Conservation (phyloP, 2,329 filamentous ascomycete species). For the Cladosporium oxysporum region DNA sequence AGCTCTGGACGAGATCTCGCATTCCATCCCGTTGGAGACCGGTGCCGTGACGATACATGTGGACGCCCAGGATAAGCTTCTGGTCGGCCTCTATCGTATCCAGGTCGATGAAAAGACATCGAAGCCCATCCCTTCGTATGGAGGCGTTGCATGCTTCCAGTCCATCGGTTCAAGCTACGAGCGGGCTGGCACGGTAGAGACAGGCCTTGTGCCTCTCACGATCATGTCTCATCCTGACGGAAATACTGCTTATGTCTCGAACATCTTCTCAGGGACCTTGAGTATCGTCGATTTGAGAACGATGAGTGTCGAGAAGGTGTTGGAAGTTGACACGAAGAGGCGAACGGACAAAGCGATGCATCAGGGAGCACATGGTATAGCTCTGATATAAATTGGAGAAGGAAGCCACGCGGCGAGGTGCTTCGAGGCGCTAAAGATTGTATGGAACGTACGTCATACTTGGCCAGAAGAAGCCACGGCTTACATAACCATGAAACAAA, state of each 20-base stretch:
- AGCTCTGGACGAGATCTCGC: background rate
- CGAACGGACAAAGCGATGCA: conserved; percentile 21
- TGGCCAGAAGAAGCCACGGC: background rate
- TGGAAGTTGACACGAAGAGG: conserved; percentile 19
- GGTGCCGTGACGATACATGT: background rate
- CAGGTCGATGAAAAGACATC: background rate
- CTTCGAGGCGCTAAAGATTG: background rate
- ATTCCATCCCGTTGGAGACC: background rate
- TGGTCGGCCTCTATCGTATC: conserved; percentile 3
- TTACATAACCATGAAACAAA: background rate
- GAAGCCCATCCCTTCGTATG: conserved; percentile 9
- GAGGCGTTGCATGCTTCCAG: background rate
- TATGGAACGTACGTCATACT: background rate
- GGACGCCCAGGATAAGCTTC: background rate
- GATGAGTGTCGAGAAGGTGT: conserved; percentile 12
- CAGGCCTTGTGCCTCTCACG: conserved; percentile 19
- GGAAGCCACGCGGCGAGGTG: background rate
- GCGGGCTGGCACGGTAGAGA: conserved; percentile 11
- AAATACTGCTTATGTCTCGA: conserved; percentile 17
- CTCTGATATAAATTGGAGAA: background rate
- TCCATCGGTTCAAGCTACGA: conserved; percentile 2
- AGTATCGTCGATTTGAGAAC: conserved; percentile 11
- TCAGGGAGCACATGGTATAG: conserved; percentile 22
- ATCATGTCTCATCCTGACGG: conserved; percentile 16
- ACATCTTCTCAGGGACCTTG: conserved; percentile 20